Conservation (phyloP, 2,329 filamentous ascomycete genomes). For the Colletotrichum costaricense region DNA sequence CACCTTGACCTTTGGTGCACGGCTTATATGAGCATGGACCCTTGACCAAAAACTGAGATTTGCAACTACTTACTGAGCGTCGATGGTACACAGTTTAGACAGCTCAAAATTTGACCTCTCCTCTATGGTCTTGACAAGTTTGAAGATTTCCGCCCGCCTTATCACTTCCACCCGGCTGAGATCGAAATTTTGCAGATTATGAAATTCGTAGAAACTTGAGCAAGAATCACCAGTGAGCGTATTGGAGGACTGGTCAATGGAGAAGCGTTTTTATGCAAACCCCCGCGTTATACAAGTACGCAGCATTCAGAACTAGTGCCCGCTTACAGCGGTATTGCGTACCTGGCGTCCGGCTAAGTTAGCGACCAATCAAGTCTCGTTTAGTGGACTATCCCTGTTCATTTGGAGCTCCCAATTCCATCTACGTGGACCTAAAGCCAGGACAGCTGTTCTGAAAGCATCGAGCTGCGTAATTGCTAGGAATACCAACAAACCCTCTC, state of each 20-base stretch:
- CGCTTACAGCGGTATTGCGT: not conserved
- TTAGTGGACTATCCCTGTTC: constrained; percentile 6
- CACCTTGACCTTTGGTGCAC: not conserved
- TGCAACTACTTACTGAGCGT: not conserved
- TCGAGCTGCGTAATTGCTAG: constrained; percentile 16
- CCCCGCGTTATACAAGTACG: constrained; percentile 12
- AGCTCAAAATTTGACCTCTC: not conserved
- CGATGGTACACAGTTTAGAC: not conserved
- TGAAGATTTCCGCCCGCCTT: not conserved
- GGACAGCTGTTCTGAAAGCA: constrained; percentile 34
- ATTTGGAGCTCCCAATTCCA: constrained; percentile 24
- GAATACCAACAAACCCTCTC: constrained; percentile 2
- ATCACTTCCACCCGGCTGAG: not conserved
- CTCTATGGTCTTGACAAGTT: not conserved
- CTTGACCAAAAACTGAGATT: not conserved
- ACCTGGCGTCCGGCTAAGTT: not conserved
- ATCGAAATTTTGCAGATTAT: not conserved
- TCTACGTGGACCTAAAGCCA: constrained; percentile 35
- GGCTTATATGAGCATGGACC: constrained; percentile 17
- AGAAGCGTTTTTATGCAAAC: constrained; percentile 11
- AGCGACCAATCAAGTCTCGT: constrained; percentile 22
- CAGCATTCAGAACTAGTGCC: not conserved
- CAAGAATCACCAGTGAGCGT: not conserved
- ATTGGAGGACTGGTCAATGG: not conserved
- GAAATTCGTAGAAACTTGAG: not conserved